phyloP scores from a whole-genome alignment of 225 moss, liverwort and hornwort species.

The Antitrichia curtipendula region DNA sequence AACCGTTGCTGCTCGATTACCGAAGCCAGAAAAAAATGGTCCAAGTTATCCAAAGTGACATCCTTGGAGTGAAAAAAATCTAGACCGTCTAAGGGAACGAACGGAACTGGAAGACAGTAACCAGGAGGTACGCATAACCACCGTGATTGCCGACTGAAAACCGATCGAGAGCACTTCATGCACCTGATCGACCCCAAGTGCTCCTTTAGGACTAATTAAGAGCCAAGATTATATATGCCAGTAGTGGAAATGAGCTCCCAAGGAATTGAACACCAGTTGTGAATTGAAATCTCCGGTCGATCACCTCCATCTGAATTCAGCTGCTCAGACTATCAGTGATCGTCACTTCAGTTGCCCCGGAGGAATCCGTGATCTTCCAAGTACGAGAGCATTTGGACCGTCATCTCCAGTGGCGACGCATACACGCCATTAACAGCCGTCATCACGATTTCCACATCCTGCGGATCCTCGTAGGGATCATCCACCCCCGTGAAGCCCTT shows the following conservation, averaged over 20 bases:
- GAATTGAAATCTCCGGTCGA: neutral
- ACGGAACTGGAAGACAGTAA: neutral
- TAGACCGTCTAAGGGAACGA: neutral
- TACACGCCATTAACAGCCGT: conserved; percentile 18
- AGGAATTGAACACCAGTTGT: neutral
- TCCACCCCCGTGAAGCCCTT: conserved; percentile 58
- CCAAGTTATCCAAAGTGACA: neutral
- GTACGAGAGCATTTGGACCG: conserved; percentile 17
- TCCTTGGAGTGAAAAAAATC: neutral
- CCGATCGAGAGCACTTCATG: neutral
- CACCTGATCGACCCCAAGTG: neutral
- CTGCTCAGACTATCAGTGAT: neutral
- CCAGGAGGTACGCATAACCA: neutral
- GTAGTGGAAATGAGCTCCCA: neutral
- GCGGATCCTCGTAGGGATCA: conserved; percentile 48
- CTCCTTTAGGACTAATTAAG: neutral
- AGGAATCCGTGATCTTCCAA: conserved; percentile 31
- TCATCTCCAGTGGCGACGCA: conserved; percentile 46
- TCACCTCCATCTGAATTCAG: neutral
- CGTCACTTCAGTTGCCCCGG: neutral
- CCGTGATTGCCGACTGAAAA: neutral
- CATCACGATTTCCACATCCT: conserved; percentile 37
- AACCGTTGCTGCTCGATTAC: neutral
- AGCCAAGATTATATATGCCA: neutral
- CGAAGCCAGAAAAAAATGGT: neutral